These are phyloP conservation scores for Boletus sp. DNA, from an alignment of 1,284 basidiomycete species.

Conservation along the genomic window DNA sequence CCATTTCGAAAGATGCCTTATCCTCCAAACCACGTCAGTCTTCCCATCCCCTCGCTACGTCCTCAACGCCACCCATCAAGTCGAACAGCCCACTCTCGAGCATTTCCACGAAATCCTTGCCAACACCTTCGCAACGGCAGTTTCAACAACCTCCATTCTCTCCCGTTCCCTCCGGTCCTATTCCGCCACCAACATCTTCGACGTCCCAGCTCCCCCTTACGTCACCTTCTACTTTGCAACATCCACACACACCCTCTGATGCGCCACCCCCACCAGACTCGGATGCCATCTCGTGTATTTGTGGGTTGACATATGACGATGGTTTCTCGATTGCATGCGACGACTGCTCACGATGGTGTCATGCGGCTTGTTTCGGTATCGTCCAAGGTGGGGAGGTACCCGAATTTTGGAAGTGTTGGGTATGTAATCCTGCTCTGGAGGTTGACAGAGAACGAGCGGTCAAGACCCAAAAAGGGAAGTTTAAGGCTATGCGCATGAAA, in stretches of 20 bases:
- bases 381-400: constrained; percentile 67
- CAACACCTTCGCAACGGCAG: constrained; percentile 19
- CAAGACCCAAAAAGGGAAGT: constrained; percentile 45
- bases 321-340: constrained; percentile 95
- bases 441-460: constrained; percentile 52
- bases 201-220: constrained; percentile 18
- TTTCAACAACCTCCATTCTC: constrained; percentile 31
- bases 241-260: constrained; percentile 19
- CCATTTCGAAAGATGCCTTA: constrained; percentile 11
- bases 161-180: constrained; percentile 18
- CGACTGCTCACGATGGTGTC: constrained; percentile 87
- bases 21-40: constrained; percentile 24
- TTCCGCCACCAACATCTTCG: constrained; percentile 24
- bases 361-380: constrained; percentile 86
- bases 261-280: constrained; percentile 39
- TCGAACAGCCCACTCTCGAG: constrained; percentile 12
- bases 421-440: constrained; percentile 52
- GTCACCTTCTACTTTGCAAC: constrained; percentile 33
- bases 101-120: constrained; percentile 17
- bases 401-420: constrained; percentile 72
- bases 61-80: constrained; percentile 21
- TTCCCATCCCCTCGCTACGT: constrained; percentile 23
- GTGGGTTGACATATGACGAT: constrained; percentile 77
- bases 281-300: constrained; percentile 71
- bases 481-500: constrained; percentile 34